These are phyloP conservation scores for Trebouxia sp. DNA, from an alignment of 139 green algal species.

Conservation along the genomic window DNA sequence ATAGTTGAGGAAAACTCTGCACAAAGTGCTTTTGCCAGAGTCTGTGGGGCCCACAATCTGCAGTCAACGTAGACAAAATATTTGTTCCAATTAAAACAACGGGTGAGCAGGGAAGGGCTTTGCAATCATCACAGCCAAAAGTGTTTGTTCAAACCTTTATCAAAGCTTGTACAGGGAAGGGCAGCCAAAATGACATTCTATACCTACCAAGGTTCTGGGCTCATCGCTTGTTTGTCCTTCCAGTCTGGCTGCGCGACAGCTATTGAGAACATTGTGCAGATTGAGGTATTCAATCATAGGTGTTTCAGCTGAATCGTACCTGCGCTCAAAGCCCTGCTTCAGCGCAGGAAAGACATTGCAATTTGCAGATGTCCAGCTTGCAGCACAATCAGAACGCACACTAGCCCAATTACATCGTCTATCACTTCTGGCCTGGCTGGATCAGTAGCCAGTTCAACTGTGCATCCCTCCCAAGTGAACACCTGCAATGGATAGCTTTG, in stretches of 20 bases:
- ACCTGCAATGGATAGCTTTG: no score
- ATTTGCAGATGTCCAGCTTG: neutral
- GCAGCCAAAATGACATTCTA: neutral
- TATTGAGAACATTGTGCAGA: constrained; percentile 70
- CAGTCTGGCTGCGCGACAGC: constrained; percentile 46
- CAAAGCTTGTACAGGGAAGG: no score
- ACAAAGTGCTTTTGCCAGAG: constrained; percentile 85
- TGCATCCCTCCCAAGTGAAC: constrained; percentile 81
- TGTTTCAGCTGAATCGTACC: constrained; percentile 82
- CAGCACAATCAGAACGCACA: constrained; percentile 35
- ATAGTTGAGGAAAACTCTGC: constrained; percentile 86
- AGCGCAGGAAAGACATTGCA: neutral
- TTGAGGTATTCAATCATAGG: constrained; percentile 85
- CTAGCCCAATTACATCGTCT: constrained; percentile 48
- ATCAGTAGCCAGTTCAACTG: constrained; percentile 40
- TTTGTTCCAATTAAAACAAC: no score
- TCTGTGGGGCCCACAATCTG: constrained; percentile 85
- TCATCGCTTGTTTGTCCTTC: constrained; percentile 34
- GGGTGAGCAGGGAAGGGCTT: no score
- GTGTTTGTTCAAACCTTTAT: no score
- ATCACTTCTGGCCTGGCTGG: constrained; percentile 48
- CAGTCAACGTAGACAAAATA: constrained; percentile 38
- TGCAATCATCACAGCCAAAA: no score
- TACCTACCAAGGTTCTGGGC: constrained; percentile 37
- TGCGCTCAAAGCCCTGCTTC: constrained; percentile 44